These are phyloP conservation scores for Penicillium robsamsonii DNA, from an alignment of 495 filamentous ascomycete species.

Conservation along the genomic window DNA sequence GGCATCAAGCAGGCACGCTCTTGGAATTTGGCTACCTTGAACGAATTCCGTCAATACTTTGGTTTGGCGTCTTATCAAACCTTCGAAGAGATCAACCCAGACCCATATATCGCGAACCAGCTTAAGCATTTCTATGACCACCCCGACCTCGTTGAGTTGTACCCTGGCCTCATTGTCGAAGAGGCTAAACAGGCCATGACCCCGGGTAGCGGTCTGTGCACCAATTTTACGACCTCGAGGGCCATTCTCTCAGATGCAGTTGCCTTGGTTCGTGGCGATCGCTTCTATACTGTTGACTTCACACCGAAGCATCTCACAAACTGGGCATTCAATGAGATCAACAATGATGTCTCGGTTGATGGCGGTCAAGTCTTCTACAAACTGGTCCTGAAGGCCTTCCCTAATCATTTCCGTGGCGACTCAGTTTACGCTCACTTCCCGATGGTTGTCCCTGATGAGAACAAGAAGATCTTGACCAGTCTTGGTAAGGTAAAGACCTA, in stretches of 20 bases:
- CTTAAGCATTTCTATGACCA: conserved; percentile 75
- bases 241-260: conserved; percentile 85
- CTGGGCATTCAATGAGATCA: conserved; percentile 64
- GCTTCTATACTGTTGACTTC: conserved; percentile 79
- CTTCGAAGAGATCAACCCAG: conserved; percentile 83
- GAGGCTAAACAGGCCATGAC: conserved; percentile 69
- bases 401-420: conserved; percentile 55
- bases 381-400: conserved; percentile 59
- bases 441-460: conserved; percentile 55
- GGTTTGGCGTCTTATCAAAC: conserved; percentile 68
- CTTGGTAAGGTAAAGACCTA: conserved; percentile 49
- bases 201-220: conserved; percentile 78
- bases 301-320: conserved; percentile 75
- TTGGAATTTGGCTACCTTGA: conserved; percentile 81
- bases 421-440: conserved; percentile 61
- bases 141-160: conserved; percentile 78
- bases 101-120: conserved; percentile 68
- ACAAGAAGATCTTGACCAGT: conserved; percentile 47
- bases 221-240: conserved; percentile 78
- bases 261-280: conserved; percentile 78
- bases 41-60: conserved; percentile 85
- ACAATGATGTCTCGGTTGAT: conserved; percentile 47
- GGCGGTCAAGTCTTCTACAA: conserved; percentile 61
- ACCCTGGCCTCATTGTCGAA: conserved; percentile 79
- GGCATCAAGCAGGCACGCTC: conserved; percentile 80